Base-by-base conservation (phyloP, 2,329 filamentous ascomycete genomes). In the Colletotrichum abscissum region DNA sequence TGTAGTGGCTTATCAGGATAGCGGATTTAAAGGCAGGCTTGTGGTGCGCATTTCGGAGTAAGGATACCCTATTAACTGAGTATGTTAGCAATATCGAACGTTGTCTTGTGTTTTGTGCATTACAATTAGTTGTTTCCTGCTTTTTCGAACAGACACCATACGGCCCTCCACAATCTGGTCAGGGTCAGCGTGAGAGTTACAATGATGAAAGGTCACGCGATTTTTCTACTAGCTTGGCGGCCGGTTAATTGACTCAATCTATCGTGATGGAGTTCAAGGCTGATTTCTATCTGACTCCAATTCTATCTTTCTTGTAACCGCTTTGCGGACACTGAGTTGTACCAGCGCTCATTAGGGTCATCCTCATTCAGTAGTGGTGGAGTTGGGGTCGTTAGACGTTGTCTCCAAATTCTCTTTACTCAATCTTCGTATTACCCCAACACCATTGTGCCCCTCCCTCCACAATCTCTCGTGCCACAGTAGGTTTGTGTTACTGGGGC, bases 21-120 rank as follows among this genome's bases (percentile, higher is more conserved):
- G 74, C 24, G 71, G 60, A 3, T 81, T 82, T 42, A 80, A 76
- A 54, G 80, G 80, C 0, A 74, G 80, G 52, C 60, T 82, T 4
- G 79, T 82, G 4, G 80, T 82, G 1, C 67, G 77, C 26, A 54
- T 82, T 11, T 52, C 58, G 11, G 54, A 67, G 33, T 69, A 33
- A 57, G 57, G 46, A 49, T 49, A 11, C 42, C 52, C 9, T 19
- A n/a, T 49, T 19, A 9, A n/a, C 8, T 49, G 19, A 22, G 42
- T n/a, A 7, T n/a, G 8, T 49, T 9, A 9, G 42, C 19, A 49
- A n/a, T n/a, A n/a, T 4, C 19, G 8, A 22, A 4, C n/a, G 5
- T 49, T n/a, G 11, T 49, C 42, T 49, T 22, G 8, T 19, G 38
- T 42, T 42, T 16, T 42, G 14, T 42, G 38, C 14, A 7, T 42